Conservation (phyloP, 192 early-diverging fungal genomes). For the Diversispora epigaea region DNA sequence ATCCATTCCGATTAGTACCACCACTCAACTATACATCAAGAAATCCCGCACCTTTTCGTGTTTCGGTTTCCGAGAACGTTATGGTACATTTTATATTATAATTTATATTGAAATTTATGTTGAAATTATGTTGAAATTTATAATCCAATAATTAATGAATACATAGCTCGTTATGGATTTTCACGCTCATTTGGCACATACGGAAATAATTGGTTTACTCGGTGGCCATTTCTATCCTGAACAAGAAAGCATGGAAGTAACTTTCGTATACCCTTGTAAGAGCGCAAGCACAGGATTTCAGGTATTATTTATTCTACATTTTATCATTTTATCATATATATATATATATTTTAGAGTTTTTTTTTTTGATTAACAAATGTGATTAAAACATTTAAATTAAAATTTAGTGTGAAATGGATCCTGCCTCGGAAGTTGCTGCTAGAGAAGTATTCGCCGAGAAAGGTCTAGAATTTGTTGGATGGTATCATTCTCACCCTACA, state of each 20-base stretch:
- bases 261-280: constrained; percentile 76
- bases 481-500: constrained; percentile 97
- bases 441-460: constrained; percentile 66
- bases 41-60: constrained; percentile 53
- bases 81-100: constrained; percentile 45
- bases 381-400: background rate
- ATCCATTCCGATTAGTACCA: constrained; percentile 58
- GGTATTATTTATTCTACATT: constrained; percentile 28
- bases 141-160: background rate
- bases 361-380: background rate
- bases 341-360: background rate
- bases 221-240: constrained; percentile 71
- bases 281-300: constrained; percentile 79
- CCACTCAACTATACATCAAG: constrained; percentile 44
- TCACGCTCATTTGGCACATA: constrained; percentile 86
- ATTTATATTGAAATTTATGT: background rate
- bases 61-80: constrained; percentile 48
- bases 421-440: constrained; percentile 80
- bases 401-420: constrained; percentile 89
- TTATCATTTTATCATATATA: background rate
- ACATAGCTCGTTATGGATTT: constrained; percentile 85
- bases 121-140: background rate
- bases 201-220: constrained; percentile 91
- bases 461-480: constrained; percentile 76
- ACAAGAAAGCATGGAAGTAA: constrained; percentile 53